Percentiles rank a stretch among this genome's conserved stretches.
phyloP scores from a whole-genome alignment of 306 rosid genomes.

The Pterocarpus santalinus region DNA sequence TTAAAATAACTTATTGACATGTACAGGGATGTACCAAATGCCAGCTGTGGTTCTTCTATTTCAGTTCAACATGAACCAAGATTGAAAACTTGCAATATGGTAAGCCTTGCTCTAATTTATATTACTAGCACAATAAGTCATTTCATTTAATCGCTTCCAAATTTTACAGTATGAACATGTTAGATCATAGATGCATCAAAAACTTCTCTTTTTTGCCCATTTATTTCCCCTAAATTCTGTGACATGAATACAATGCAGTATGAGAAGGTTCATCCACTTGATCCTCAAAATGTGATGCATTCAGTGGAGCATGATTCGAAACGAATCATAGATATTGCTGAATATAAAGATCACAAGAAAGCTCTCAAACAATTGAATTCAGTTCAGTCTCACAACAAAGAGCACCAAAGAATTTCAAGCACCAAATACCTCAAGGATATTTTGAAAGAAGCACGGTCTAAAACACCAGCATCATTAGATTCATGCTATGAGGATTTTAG shows the following conservation, averaged over 20 bases:
- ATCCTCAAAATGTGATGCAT: slow-evolving; percentile 49
- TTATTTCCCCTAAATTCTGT: slow-evolving; percentile 28
- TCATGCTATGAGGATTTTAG: slow-evolving; percentile 51
- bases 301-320: slow-evolving; percentile 38
- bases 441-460: slow-evolving; percentile 51
- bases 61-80: slow-evolving; percentile 45
- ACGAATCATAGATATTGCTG: slow-evolving; percentile 41
- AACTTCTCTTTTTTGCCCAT: background rate
- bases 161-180: background rate
- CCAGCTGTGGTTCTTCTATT: slow-evolving; percentile 40
- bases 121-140: slow-evolving; percentile 10
- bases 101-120: slow-evolving; percentile 44
- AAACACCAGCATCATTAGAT: slow-evolving; percentile 48
- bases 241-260: slow-evolving; percentile 52
- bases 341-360: slow-evolving; percentile 48
- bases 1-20: slow-evolving; percentile 28
- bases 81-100: slow-evolving; percentile 45
- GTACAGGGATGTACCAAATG: slow-evolving; percentile 56
- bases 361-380: slow-evolving; percentile 36
- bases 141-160: slow-evolving; percentile 25
- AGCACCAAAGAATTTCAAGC: slow-evolving; percentile 47
- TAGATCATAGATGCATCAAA: slow-evolving; percentile 26
- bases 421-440: slow-evolving; percentile 51
- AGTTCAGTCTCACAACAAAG: slow-evolving; percentile 41
- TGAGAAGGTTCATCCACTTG: slow-evolving; percentile 70